These are phyloP conservation scores for Pluteus cervinus DNA, from an alignment of 768 basidiomycete species.

Conservation along the genomic window DNA sequence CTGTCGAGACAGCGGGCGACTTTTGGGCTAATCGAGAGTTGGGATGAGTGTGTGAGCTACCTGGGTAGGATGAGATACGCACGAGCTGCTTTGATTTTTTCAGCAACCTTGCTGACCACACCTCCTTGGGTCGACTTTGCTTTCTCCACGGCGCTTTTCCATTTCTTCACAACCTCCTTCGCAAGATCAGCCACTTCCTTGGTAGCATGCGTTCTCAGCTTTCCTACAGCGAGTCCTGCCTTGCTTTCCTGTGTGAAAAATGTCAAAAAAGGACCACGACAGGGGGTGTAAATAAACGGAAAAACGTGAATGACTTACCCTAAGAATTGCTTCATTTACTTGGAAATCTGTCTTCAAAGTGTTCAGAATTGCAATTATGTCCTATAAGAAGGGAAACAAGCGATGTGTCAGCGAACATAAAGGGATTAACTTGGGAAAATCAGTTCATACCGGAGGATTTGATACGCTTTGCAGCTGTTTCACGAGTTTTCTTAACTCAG, in stretches of 20 bases:
- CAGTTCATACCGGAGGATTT: constrained; percentile 46
- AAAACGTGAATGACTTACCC: constrained; percentile 55
- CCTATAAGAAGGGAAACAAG: constrained; percentile 34
- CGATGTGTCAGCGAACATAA: constrained; percentile 24
- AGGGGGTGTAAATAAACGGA: constrained; percentile 20
- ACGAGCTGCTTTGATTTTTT: constrained; percentile 27
- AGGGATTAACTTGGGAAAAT: constrained; percentile 30
- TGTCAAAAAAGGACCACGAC: constrained; percentile 17
- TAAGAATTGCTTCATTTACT: constrained; percentile 67
- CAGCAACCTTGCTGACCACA: constrained; percentile 5
- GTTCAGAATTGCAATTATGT: constrained; percentile 53
- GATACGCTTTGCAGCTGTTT: constrained; percentile 69
- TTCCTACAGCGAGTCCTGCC: constrained; percentile 88
- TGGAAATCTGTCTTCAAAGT: constrained; percentile 59
- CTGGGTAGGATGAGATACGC: constrained; percentile 7
- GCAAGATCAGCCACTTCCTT: constrained; percentile 77
- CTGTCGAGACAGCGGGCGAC: constrained; percentile 36
- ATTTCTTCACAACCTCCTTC: constrained; percentile 87
- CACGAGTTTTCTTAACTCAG: constrained; percentile 74
- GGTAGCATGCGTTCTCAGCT: constrained; percentile 67
- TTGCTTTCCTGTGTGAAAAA: constrained; percentile 69
- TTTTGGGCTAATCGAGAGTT: too few species aligned
- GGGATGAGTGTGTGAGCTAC: too few species aligned
- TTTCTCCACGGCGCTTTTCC: constrained; percentile 85
- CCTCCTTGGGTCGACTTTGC: constrained; percentile 29